Evolutionary conservation across 2,329 filamentous ascomycete species (phyloP).

Genomic region (Thelonectria olida): DNA sequence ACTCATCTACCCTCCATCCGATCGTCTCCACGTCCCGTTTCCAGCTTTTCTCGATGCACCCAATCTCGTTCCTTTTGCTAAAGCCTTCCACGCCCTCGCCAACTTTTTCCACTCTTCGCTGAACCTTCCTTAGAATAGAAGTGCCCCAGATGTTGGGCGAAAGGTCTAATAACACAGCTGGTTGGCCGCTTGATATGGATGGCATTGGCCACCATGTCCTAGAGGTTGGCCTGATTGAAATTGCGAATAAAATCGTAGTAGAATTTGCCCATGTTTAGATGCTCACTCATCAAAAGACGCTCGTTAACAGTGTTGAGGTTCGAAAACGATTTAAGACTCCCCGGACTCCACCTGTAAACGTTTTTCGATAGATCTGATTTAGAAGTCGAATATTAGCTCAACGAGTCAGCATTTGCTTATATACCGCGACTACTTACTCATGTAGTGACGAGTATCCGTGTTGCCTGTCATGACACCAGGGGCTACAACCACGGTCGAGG

Average conservation of each 20-base stretch:
- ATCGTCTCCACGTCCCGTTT: too few relatives aligned
- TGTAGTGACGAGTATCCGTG: conserved; percentile 21
- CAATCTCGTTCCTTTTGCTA: too few relatives aligned
- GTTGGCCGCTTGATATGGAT: too few relatives aligned
- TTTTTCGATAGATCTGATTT: conserved; percentile 11
- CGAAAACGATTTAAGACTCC: conserved; percentile 12
- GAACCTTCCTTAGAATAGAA: too few relatives aligned
- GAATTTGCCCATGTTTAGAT: conserved; percentile 16
- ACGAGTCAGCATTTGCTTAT: background rate
- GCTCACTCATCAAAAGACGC: conserved; percentile 18
- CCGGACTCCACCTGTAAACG: conserved; percentile 11
- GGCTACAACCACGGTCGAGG: background rate
- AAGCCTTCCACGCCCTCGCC: too few relatives aligned
- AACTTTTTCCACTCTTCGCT: too few relatives aligned
- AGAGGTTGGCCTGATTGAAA: background rate
- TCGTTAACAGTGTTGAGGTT: conserved; percentile 19
- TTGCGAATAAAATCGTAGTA: conserved; percentile 23
- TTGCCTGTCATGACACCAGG: conserved; percentile 27
- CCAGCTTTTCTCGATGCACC: too few relatives aligned
- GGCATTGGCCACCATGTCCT: too few relatives aligned
- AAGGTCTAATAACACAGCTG: too few relatives aligned
- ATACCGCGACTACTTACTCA: conserved; percentile 1
- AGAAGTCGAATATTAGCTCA: background rate
- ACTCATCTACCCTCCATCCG: too few relatives aligned
- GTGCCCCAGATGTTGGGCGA: too few relatives aligned